Evolutionary conservation across 179 eudicot species (phyloP), one percentile per base, ranked within the genome.

Genomic region (Heliamphora ciliata): DNA sequence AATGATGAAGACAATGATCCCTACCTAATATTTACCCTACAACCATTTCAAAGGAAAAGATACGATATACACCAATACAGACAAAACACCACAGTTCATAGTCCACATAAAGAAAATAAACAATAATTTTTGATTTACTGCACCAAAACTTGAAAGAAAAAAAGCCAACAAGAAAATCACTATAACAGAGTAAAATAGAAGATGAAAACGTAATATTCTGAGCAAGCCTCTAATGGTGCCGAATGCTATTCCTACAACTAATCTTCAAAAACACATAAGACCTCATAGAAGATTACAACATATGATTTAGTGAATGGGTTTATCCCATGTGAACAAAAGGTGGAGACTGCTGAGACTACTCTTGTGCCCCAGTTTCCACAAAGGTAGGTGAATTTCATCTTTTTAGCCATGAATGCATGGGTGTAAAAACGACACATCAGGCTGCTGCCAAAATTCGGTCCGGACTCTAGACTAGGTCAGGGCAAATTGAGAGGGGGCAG

Each of bases 21-120:
- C 56, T 24, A 74, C 47, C 24, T 24, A 24, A 11, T 61, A 52
- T 63, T 63, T 77, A 63, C 14, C 48, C 18, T 47, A 9, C 58
- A 47, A 46, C 18, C 18, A 58, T 13, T 73, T 61, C 59, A 15
- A 47, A 17, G 58, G 11, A 48, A 47, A 47, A 68, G 10, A 24
- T 51, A 5, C 55, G 9, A 1, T 31, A 4, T 31, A 55, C 40
- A 31, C 40, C 40, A 31, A 31, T 31, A 31, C 13, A 6, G 24
- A 51, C 66, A 65, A 79, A 64, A 50, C 11, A 48, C 13, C 59
- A 79, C 10, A 65, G 58, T 31, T 56, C 67, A 59, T 56, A 76
- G 13, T 59, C 55, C 80, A 64, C 15, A 50, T 18, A 78, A 21
- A 40, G 48, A 63, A 51, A 74, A 52, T 74, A 74, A 74, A 18